phyloP scores from a whole-genome alignment of 2,329 filamentous ascomycete species.

The Hypoxylon rubiginosum region DNA sequence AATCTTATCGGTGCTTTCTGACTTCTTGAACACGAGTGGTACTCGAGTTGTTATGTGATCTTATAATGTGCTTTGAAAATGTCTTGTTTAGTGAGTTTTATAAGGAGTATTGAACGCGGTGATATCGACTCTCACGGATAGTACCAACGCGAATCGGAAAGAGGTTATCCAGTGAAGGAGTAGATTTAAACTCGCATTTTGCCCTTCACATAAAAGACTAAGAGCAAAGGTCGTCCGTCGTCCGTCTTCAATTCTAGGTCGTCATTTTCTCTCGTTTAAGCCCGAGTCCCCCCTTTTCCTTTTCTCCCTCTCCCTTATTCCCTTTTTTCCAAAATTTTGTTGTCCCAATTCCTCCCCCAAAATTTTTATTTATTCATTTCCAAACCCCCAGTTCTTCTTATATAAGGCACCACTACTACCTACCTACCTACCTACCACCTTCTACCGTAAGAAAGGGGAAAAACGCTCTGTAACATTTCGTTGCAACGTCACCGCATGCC shows the following conservation, averaged over 20 bases:
- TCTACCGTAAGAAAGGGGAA: too few species aligned
- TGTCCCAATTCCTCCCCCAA: neutral
- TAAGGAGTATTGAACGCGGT: neutral
- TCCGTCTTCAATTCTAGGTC: neutral
- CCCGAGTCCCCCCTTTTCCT: neutral
- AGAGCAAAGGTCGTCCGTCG: neutral
- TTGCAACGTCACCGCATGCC: slow-evolving; percentile 47
- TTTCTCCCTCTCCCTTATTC: neutral
- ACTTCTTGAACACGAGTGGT: neutral
- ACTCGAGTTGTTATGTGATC: neutral
- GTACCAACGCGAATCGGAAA: neutral
- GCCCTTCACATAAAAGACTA: neutral
- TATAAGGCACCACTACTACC: too few species aligned
- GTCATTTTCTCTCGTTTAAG: neutral
- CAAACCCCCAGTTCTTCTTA: neutral
- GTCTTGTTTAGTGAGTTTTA: neutral
- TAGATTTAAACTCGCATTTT: neutral
- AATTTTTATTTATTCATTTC: neutral
- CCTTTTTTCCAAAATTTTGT: neutral
- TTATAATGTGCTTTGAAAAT: neutral
- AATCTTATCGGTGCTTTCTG: slow-evolving; percentile 5
- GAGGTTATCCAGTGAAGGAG: neutral
- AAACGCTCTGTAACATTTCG: too few species aligned
- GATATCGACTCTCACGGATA: neutral
- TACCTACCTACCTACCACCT: too few species aligned